Evolutionary conservation across 2,329 filamentous ascomycete species (phyloP).

Genomic region (Aspergillus fumigatus): DNA sequence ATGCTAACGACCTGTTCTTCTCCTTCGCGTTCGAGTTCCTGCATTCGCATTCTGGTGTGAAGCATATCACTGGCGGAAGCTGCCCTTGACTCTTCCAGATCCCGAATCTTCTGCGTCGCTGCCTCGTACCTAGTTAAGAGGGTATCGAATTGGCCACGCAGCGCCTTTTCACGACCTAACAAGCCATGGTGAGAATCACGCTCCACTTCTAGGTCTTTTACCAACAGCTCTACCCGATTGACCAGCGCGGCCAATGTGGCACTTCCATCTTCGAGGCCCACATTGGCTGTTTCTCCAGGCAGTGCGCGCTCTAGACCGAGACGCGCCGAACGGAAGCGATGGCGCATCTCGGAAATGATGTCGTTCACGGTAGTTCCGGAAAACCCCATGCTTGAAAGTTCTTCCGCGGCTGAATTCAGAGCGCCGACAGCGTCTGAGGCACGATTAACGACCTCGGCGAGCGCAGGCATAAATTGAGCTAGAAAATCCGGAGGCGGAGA

Average conservation of each 20-base stretch:
- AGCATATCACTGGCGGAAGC: slow-evolving; percentile 44
- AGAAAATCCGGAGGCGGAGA: slow-evolving; percentile 37
- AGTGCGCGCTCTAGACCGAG: slow-evolving; percentile 41
- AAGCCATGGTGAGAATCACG: slow-evolving; percentile 29
- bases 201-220: slow-evolving; percentile 31
- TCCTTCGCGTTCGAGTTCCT: slow-evolving; percentile 38
- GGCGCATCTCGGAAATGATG: slow-evolving; percentile 34
- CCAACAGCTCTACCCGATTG: slow-evolving; percentile 32
- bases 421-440: slow-evolving; percentile 36
- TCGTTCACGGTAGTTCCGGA: slow-evolving; percentile 25
- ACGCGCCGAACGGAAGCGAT: slow-evolving; percentile 40
- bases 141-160: slow-evolving; percentile 43
- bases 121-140: slow-evolving; percentile 36
- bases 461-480: slow-evolving; percentile 32
- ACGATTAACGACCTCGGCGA: slow-evolving; percentile 32
- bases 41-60: slow-evolving; percentile 40
- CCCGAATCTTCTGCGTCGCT: slow-evolving; percentile 31
- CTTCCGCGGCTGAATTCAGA: slow-evolving; percentile 31
- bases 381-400: slow-evolving; percentile 39
- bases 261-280: slow-evolving; percentile 34
- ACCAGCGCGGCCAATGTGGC: slow-evolving; percentile 39
- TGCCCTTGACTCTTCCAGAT: slow-evolving; percentile 37
- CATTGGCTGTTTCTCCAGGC: slow-evolving; percentile 41
- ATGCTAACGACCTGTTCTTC: slow-evolving; percentile 40
- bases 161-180: slow-evolving; percentile 34